Base-by-base conservation (phyloP, 2,329 filamentous ascomycete genomes). In the Fusarium musae region DNA sequence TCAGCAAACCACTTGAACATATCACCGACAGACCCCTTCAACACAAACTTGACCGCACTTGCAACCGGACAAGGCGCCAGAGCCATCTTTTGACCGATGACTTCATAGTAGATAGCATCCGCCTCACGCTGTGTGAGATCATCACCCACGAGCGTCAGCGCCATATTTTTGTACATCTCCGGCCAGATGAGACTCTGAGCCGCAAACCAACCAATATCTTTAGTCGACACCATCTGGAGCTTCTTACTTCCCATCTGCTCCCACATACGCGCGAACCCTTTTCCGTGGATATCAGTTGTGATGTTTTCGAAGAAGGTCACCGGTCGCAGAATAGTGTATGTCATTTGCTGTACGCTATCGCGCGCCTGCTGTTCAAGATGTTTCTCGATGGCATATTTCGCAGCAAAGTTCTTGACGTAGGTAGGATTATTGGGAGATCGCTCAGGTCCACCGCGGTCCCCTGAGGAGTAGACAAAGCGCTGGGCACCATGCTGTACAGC, bases 281-380 rank as follows among this genome's bases (percentile, higher is more conserved):
- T 77, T 53, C 79, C 79, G 4, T 79, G 68, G n/a, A 82, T 66
- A 47, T 79, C 77, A 17, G 76, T 62, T 1, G 66, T 68, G n/a
- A 81, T 61, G 75, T 86, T 86, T 3, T 91, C 89, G 78, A 89
- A 86, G 79, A 91, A 92, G 0, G 86, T 87, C 0, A 87, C 85
- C 0, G 89, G 89, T 1, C 89, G 85, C 4, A 91, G 81, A 58
- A 91, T 87, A 0, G 88, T 90, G 82, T 86, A 91, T 4, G 80
- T 81, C 87, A 89, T 88, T 1, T 43, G 13, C 5, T 63, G 60
- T 1, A 26, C 19, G 10, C 60, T 63, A 2, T 59, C 26, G 12
- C 30, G n/a, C 5, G 42, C 54, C 30, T 23, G 15, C 12, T 40
- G 36, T 21, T 60, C 28, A 9, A 63, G 60, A 13, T 60, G 37